Conservation (phyloP, 768 basidiomycete species). For the Suillus spraguei region DNA sequence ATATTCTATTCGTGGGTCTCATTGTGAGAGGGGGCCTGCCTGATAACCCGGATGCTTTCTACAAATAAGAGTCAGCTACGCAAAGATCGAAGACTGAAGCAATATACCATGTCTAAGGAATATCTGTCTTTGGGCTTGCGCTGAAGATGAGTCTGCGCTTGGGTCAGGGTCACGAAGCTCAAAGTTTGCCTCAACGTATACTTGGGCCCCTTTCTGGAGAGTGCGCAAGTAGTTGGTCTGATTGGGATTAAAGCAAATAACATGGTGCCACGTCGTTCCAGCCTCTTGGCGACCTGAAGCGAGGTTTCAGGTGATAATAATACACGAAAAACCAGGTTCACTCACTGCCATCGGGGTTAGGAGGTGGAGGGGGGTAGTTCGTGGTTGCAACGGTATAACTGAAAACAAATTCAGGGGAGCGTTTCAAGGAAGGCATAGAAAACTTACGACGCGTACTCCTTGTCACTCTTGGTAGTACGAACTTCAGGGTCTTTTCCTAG, state of each 20-base stretch:
- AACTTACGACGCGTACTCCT: constrained; percentile 76
- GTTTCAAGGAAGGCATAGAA: neutral
- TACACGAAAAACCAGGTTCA: constrained; percentile 13
- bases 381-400: constrained; percentile 82
- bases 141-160: constrained; percentile 63
- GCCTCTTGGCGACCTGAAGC: constrained; percentile 52
- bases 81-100: neutral
- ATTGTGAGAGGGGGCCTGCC: constrained; percentile 25
- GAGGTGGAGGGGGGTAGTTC: constrained; percentile 59
- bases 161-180: constrained; percentile 76
- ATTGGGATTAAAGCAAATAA: constrained; percentile 69
- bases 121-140: constrained; percentile 78
- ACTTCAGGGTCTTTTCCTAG: constrained; percentile 72
- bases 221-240: constrained; percentile 66
- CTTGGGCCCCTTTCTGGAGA: constrained; percentile 69
- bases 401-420: constrained; percentile 10
- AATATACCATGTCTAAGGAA: constrained; percentile 76
- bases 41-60: constrained; percentile 61
- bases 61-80: constrained; percentile 16
- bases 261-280: constrained; percentile 72
- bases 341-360: constrained; percentile 64
- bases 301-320: constrained; percentile 1
- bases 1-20: constrained; percentile 15
- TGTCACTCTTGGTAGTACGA: constrained; percentile 68
- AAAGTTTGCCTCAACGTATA: constrained; percentile 80